Conservation (phyloP, 495 filamentous ascomycete genomes). For the Penicillium canariense region DNA sequence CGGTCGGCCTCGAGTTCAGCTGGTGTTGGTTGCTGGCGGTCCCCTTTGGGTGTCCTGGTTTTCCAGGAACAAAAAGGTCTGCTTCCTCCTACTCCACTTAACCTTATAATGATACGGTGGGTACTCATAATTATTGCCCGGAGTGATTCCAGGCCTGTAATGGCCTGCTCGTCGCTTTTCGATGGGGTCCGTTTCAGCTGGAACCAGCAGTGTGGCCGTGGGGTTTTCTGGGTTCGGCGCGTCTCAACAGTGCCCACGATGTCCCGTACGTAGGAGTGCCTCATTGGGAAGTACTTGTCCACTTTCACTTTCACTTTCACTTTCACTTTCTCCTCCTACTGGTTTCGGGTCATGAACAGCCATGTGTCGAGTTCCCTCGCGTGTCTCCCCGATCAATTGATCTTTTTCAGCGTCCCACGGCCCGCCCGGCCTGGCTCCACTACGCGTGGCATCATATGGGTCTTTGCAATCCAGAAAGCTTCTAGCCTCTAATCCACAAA, state of each 20-base stretch:
- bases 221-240: neutral
- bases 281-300: neutral
- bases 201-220: constrained; percentile 9
- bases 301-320: neutral
- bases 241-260: neutral
- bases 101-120: constrained; percentile 6
- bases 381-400: neutral
- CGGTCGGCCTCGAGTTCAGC: constrained; percentile 26
- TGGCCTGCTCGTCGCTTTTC: neutral
- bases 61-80: constrained; percentile 5
- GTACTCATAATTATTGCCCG: neutral
- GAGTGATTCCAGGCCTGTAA: constrained; percentile 7
- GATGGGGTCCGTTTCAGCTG: constrained; percentile 7
- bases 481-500: neutral
- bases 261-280: neutral
- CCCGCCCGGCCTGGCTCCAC: neutral
- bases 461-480: neutral
- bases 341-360: no score
- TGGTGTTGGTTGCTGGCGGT: constrained; percentile 15
- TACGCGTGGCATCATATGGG: neutral
- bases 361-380: no score
- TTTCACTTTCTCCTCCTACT: no score
- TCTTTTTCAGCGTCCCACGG: neutral
- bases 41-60: neutral
- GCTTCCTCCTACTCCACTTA: constrained; percentile 8